Base-by-base conservation (phyloP, 2,329 filamentous ascomycete genomes). In the Coniella vitis region DNA sequence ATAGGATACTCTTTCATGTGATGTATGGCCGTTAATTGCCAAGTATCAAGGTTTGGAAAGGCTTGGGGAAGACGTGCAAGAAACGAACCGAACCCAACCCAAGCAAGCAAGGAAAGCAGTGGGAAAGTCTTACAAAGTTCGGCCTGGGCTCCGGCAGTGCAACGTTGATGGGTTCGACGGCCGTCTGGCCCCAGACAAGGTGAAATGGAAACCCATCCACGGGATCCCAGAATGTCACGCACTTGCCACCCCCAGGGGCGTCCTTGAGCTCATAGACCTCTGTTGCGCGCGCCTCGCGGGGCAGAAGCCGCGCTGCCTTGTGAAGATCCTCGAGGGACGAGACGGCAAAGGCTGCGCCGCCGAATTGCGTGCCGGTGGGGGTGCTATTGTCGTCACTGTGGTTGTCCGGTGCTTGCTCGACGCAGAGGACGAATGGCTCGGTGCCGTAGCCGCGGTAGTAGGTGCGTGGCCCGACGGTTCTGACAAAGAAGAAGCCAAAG, bases 371-470 rank as follows among this genome's bases (percentile, higher is more conserved):
- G 58, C 70, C 63, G 42, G 63, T 58, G 2, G 74, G 70, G 43
- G 67, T 5, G 25, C 25, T 29, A 10, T 29, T 10, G 25, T 29
- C 10, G 25, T 29, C 25, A 10, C 5, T 29, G 25, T 29, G 5
- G 25, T 10, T 29, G 25, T 10, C 25, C 10, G 25, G 5, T 29
- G 25, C 25, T 29, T 29, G 65, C 51, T 70, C 68, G 41, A 78
- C 72, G 54, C 76, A 79, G 38, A 83, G 69, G 2, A 81, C 66
- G 59, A 79, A 83, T 12, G 78, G 78, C 55, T 83, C 79, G 7
- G 64, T 65, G 13, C 81, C 79, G 57, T 82, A 83, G 16, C 81
- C 81, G 36, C 77, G 73, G 61, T 74, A 82, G 66, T 77, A 84
- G 29, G 76, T 74, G 48, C 65, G 70, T 39, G 71, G 64, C 22